Conservation (phyloP, 2,329 filamentous ascomycete species). For the Trichophaea hybrida region DNA sequence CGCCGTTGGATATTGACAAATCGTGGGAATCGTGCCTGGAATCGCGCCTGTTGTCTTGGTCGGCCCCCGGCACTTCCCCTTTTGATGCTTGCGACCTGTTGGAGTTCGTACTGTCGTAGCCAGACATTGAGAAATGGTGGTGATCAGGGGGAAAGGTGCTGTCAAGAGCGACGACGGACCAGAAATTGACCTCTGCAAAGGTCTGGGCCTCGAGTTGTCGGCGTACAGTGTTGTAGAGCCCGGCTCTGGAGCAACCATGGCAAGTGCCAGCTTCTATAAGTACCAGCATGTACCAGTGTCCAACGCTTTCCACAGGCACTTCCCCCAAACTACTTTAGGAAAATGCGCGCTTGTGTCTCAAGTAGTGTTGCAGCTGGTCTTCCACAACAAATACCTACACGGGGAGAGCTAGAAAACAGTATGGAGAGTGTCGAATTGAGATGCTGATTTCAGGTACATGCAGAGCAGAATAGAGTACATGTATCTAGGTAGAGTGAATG, state of each 20-base stretch:
- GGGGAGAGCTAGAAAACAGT: no score
- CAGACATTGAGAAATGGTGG: conserved; percentile 13
- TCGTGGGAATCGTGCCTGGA: conserved; percentile 61
- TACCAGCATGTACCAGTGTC: background rate
- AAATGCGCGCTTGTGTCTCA: background rate
- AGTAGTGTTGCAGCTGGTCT: no score
- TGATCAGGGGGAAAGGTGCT: conserved; percentile 11
- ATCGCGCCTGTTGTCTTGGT: conserved; percentile 8
- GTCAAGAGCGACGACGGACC: conserved; percentile 5
- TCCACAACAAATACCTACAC: no score
- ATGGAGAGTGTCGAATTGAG: no score
- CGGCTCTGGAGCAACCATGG: conserved; percentile 13
- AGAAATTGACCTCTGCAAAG: conserved; percentile 8
- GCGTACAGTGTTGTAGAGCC: conserved; percentile 14
- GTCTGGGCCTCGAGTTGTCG: conserved; percentile 20
- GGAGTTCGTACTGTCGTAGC: conserved; percentile 19
- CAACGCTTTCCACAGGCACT: background rate
- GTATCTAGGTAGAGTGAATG: no score
- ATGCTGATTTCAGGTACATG: no score
- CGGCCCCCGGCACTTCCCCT: conserved; percentile 11
- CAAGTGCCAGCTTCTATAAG: conserved; percentile 3
- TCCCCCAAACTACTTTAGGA: background rate
- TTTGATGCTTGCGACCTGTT: conserved; percentile 12
- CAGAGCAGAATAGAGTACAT: no score
- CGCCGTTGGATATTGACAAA: conserved; percentile 60